These are phyloP conservation scores for Epichloe gansuensis DNA, from an alignment of 2,329 filamentous ascomycete species.

Conservation along the genomic window DNA sequence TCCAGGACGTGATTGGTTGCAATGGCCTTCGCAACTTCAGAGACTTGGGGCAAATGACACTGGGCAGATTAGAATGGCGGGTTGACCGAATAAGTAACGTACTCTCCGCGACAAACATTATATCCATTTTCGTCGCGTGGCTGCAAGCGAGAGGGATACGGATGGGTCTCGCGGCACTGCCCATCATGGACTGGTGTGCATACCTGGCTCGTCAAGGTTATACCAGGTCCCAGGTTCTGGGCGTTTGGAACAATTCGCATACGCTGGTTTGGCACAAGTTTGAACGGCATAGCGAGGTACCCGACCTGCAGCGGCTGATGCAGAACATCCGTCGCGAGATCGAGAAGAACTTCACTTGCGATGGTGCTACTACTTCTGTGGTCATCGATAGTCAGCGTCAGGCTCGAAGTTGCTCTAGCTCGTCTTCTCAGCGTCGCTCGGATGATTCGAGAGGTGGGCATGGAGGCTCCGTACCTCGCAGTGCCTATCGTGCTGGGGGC, in stretches of 20 bases:
- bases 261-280: background rate
- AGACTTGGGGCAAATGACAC: conserved; percentile 15
- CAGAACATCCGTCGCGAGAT: background rate
- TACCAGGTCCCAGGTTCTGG: background rate
- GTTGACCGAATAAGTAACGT: conserved; percentile 5
- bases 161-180: background rate
- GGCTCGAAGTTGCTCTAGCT: background rate
- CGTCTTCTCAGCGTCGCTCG: background rate
- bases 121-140: conserved; percentile 17
- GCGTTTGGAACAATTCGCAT: background rate
- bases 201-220: background rate
- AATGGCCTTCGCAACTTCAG: conserved; percentile 10
- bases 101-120: conserved; percentile 9
- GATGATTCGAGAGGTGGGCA: background rate
- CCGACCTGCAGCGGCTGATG: background rate
- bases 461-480: background rate
- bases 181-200: conserved; percentile 2
- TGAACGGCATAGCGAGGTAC: background rate
- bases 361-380: background rate
- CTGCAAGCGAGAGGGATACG: conserved; percentile 11
- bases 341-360: background rate
- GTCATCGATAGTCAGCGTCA: background rate
- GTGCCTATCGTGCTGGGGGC: background rate
- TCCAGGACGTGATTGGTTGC: conserved; percentile 13
- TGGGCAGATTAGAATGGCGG: conserved; percentile 13